Base-by-base conservation (phyloP, 73 alveolate genomes). In the Effrenium voratum region DNA sequence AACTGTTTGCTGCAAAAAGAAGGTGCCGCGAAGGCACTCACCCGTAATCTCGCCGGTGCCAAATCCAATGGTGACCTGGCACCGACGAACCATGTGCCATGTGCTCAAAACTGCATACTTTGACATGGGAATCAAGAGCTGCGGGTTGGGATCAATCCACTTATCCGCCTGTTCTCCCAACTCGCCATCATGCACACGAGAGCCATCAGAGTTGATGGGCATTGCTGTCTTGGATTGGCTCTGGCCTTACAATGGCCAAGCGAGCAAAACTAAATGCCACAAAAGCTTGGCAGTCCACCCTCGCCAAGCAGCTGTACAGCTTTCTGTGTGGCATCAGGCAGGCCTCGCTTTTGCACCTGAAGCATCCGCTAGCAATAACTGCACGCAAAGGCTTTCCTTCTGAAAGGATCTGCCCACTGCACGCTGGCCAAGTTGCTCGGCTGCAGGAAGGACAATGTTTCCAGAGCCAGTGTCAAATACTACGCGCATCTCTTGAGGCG, bases 391-490 rank as follows among this genome's bases (percentile, higher is more conserved):
- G 30, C n/a, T n/a, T n/a, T 5, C 57, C 32, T 26, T 24, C 36
- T 16, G 28, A 43, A 43, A 10, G 8, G 24, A 22, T 41, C 12
- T 45, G n/a, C 49, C 83, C 30, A 47, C 4, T 3, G 34, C 41
- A 8, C 38, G 38, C 43, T 8, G 12, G 43, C 79, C 81, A 59
- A 59, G 94, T 43, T 34, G 44, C 87, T 91, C 98, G 44, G 87
- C 98, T 5, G 98, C 87, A 40, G 98, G 98, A 19, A 91, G 57
- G 79, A 91, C 85, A 45, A 91, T n/a, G 66, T 91, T 68, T 41
- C 98, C 98, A 5, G 98, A 91, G 34, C 98, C 98, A 13, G 98
- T 91, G 98, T 91, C 98, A 77, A 91, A 91, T 19, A 91, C 98
- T 28, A 91, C 98, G 12, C 98, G 87, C 50, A 91, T 28, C 63